Evolutionary conservation across 345 rosid species (phyloP).

Genomic region (Linum tenue): DNA sequence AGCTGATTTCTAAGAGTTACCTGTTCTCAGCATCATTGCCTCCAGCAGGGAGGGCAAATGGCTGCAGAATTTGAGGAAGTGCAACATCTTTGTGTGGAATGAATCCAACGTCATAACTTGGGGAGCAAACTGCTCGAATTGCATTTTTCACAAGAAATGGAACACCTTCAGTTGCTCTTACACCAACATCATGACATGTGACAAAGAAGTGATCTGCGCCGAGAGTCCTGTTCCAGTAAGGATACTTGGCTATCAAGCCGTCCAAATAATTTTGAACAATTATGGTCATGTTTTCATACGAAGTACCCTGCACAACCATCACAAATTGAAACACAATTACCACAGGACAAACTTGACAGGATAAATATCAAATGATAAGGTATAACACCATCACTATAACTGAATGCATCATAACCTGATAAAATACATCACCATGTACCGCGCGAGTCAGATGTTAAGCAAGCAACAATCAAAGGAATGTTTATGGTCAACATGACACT

Average conservation of each 20-base stretch:
- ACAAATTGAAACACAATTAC: slow-evolving; percentile 2
- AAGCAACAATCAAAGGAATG: not conserved
- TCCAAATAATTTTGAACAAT: slow-evolving; percentile 71
- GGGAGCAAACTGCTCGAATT: slow-evolving; percentile 89
- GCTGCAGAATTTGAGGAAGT: slow-evolving; percentile 88
- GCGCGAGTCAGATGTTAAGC: too few species aligned
- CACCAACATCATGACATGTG: slow-evolving; percentile 95
- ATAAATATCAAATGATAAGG: not conserved
- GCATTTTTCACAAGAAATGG: slow-evolving; percentile 77
- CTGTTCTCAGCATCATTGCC: slow-evolving; percentile 76
- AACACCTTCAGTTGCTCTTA: slow-evolving; percentile 82
- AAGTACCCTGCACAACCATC: slow-evolving; percentile 55
- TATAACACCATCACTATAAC: not conserved
- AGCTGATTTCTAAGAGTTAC: slow-evolving; percentile 19
- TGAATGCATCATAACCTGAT: not conserved
- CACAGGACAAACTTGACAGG: not conserved
- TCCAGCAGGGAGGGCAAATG: slow-evolving; percentile 88
- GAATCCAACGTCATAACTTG: slow-evolving; percentile 85
- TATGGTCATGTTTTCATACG: slow-evolving; percentile 87
- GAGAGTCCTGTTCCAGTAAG: slow-evolving; percentile 90
- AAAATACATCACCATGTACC: too few species aligned
- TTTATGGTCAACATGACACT: too few species aligned
- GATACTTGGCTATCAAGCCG: slow-evolving; percentile 57
- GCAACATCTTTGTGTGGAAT: slow-evolving; percentile 98
- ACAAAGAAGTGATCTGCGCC: slow-evolving; percentile 98